Evolutionary conservation across 2,329 filamentous ascomycete genomes (phyloP).

Genomic region (Colletotrichum sansevieriae): DNA sequence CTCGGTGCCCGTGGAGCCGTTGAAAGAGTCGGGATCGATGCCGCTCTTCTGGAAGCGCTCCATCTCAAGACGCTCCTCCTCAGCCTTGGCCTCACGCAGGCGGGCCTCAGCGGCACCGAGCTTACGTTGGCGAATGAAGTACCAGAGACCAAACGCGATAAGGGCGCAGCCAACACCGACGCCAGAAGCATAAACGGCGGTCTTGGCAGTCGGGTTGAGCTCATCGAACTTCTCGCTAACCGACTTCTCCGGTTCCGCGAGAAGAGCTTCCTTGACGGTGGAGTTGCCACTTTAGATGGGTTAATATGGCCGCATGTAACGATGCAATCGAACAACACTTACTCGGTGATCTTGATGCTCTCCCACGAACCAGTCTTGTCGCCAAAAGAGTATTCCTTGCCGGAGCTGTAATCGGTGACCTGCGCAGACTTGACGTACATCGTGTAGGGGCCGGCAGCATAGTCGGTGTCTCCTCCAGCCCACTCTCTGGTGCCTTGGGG

Average conservation of each 20-base stretch:
- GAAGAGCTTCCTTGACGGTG: conserved; percentile 62
- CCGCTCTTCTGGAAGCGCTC: conserved; percentile 63
- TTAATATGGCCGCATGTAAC: conserved; percentile 40
- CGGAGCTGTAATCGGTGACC: conserved; percentile 70
- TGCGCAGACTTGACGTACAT: conserved; percentile 77
- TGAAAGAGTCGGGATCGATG: conserved; percentile 62
- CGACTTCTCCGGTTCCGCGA: conserved; percentile 56
- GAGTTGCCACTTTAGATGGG: conserved; percentile 65
- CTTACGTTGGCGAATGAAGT: conserved; percentile 68
- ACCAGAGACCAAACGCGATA: conserved; percentile 59
- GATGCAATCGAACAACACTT: conserved; percentile 1
- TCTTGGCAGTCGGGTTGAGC: conserved; percentile 63
- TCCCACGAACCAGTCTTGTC: conserved; percentile 72
- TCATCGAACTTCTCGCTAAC: conserved; percentile 67
- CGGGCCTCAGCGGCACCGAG: conserved; percentile 65
- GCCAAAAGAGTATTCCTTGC: conserved; percentile 74
- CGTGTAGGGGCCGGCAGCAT: conserved; percentile 73
- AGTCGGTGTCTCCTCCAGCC: conserved; percentile 79
- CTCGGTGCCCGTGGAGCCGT: conserved; percentile 51
- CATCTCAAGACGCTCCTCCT: conserved; percentile 64
- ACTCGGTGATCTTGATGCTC: conserved; percentile 68
- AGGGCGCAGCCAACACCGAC: conserved; percentile 60
- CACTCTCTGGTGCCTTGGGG: conserved; percentile 72
- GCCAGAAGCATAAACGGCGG: conserved; percentile 64
- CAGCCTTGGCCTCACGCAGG: conserved; percentile 57